Evolutionary conservation across 164 flowering plant species (phyloP).

Genomic region (Kingdonia uniflora): DNA sequence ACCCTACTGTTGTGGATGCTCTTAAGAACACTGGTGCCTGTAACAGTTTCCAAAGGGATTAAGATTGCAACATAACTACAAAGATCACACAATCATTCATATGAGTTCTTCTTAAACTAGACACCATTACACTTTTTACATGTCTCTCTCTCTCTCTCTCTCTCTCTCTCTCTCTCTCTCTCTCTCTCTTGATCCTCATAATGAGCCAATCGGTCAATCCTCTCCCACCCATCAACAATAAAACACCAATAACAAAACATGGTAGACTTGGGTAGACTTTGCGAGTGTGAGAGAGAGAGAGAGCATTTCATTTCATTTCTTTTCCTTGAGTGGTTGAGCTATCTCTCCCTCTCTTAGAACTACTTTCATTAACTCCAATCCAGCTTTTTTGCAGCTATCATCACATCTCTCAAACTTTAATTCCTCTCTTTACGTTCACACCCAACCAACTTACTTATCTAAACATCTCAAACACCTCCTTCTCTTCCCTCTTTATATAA

Average conservation of each 20-base stretch:
- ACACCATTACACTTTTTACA: no score
- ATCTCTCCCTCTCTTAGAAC: slow-evolving; percentile 6
- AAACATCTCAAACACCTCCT: neutral
- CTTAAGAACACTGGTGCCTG: no score
- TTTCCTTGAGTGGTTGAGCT: slow-evolving; percentile 8
- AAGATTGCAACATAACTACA: no score
- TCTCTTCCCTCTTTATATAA: neutral
- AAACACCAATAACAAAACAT: slow-evolving; percentile 1
- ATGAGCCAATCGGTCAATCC: neutral
- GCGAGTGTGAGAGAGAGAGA: no score
- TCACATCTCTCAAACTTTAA: neutral
- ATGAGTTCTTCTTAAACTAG: no score
- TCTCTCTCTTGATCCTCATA: no score
- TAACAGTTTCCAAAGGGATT: no score
- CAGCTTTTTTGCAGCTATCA: slow-evolving; percentile 5
- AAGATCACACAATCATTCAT: no score
- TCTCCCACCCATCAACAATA: slow-evolving; percentile 2
- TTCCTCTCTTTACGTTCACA: slow-evolving; percentile 1
- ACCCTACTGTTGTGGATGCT: no score
- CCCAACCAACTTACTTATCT: slow-evolving; percentile 6
- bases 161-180: no score
- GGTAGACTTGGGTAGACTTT: no score
- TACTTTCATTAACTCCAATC: slow-evolving; percentile 9
- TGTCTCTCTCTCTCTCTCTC: no score
- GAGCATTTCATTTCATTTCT: neutral